phyloP scores from a whole-genome alignment of 2,329 filamentous ascomycete species.

The Penicillium sp. region DNA sequence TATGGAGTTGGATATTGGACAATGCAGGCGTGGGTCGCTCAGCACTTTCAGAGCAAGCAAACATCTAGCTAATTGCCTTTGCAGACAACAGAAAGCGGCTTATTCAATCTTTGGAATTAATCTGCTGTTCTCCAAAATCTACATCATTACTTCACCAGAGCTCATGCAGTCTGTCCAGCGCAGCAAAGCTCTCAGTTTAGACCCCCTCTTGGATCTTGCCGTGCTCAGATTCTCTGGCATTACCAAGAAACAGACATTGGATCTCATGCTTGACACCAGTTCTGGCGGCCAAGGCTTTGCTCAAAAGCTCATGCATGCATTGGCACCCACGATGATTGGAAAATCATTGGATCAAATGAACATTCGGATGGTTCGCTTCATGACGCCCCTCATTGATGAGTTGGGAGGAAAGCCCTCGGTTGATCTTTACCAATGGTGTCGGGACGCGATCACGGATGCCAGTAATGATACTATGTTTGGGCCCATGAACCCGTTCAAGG shows the following conservation, averaged over 20 bases:
- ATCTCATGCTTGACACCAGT: conserved; percentile 19
- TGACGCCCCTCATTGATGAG: conserved; percentile 17
- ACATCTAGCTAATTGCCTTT: not conserved
- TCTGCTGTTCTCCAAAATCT: conserved; percentile 26
- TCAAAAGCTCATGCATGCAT: conserved; percentile 18
- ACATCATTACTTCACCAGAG: conserved; percentile 25
- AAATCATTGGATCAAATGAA: conserved; percentile 28
- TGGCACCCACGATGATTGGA: conserved; percentile 25
- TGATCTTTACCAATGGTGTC: conserved; percentile 29
- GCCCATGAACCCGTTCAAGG: conserved; percentile 28
- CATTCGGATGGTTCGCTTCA: conserved; percentile 18
- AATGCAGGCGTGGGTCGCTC: conserved; percentile 15
- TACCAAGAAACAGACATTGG: conserved; percentile 8
- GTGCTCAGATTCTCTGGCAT: conserved; percentile 21
- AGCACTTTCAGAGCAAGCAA: not conserved
- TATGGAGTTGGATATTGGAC: conserved; percentile 26
- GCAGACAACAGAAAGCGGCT: conserved; percentile 12
- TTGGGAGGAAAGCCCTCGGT: conserved; percentile 10
- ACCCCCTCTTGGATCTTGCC: conserved; percentile 20
- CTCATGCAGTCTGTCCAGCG: conserved; percentile 25
- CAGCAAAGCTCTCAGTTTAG: conserved; percentile 24
- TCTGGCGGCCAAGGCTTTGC: conserved; percentile 21
- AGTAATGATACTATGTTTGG: conserved; percentile 31
- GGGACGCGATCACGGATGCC: conserved; percentile 25
- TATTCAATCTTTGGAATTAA: conserved; percentile 24